A percentile compares a stretch with the other conserved stretches of the same genome.
Evolutionary conservation across 257 asterid species (phyloP).

Genomic region (Primulina eburnea): DNA sequence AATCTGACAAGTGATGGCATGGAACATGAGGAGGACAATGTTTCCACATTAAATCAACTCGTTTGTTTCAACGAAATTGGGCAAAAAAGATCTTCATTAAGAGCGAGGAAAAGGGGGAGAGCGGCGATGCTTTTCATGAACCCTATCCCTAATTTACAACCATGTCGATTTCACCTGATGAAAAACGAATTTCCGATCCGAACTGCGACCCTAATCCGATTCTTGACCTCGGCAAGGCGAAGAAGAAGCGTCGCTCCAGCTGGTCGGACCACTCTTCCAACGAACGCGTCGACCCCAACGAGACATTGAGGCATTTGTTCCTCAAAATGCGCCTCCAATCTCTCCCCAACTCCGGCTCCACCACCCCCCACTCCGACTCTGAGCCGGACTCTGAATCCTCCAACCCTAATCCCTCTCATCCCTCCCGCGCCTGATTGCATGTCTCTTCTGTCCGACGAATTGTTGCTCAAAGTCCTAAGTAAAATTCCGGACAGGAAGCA

Average conservation of each 20-base stretch:
- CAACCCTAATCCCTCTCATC: conserved; percentile 25
- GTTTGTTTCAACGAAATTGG: neutral
- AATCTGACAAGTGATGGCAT: too few species aligned
- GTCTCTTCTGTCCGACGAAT: conserved; percentile 51
- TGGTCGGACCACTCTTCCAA: conserved; percentile 40
- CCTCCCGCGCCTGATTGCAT: conserved; percentile 41
- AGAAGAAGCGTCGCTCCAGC: conserved; percentile 46
- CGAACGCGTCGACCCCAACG: conserved; percentile 47
- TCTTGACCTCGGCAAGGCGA: conserved; percentile 7
- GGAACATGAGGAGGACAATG: too few species aligned
- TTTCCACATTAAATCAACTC: too few species aligned
- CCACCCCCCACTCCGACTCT: conserved; percentile 66
- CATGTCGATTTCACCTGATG: conserved; percentile 54
- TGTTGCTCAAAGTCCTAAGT: conserved; percentile 52
- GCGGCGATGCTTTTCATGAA: conserved; percentile 41
- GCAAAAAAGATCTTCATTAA: conserved; percentile 4
- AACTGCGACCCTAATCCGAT: conserved; percentile 22
- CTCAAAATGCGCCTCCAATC: conserved; percentile 66
- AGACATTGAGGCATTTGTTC: conserved; percentile 55
- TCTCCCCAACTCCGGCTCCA: conserved; percentile 57
- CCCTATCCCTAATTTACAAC: conserved; percentile 33
- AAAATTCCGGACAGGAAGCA: conserved; percentile 43
- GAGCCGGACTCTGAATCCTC: conserved; percentile 60
- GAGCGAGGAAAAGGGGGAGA: neutral
- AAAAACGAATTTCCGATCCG: conserved; percentile 17